Conservation (phyloP, 108 stramenopile species). For the Cyclotella cryptica region DNA sequence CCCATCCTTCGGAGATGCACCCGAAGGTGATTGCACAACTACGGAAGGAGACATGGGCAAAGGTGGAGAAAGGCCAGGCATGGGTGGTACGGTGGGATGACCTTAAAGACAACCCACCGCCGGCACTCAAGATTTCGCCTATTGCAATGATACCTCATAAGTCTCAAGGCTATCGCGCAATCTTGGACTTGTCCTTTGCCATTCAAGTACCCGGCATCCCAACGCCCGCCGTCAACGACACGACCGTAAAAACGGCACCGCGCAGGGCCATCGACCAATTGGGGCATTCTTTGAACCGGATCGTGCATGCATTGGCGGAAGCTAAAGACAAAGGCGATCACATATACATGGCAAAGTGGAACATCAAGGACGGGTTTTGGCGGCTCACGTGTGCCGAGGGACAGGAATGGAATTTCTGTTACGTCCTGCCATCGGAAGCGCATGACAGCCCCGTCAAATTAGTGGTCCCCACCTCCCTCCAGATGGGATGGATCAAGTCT, state of each 20-base stretch:
- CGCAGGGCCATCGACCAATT: constrained; percentile 21
- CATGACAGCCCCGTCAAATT: not conserved
- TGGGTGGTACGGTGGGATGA: constrained; percentile 23
- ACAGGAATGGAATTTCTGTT: constrained; percentile 18
- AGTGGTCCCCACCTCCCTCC: constrained; percentile 11
- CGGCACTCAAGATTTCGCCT: constrained; percentile 22
- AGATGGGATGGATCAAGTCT: constrained; percentile 20
- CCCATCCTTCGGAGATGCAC: constrained; percentile 16
- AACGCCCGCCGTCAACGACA: constrained; percentile 21
- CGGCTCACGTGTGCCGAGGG: not conserved
- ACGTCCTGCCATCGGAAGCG: not conserved
- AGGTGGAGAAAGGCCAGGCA: constrained; percentile 11
- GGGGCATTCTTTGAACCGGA: constrained; percentile 16
- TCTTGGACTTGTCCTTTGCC: not conserved
- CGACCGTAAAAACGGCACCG: constrained; percentile 17
- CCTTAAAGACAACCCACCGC: constrained; percentile 3
- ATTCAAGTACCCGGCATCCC: not conserved
- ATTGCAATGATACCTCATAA: constrained; percentile 7
- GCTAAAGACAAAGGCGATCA: not conserved
- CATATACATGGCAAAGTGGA: not conserved
- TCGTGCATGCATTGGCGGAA: constrained; percentile 13
- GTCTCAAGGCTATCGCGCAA: not conserved
- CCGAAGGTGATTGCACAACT: constrained; percentile 12
- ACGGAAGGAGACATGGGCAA: not conserved
- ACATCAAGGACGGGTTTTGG: not conserved